phyloP scores from a whole-genome alignment of 2,329 filamentous ascomycete species.

The Macrophomina phaseolina region DNA sequence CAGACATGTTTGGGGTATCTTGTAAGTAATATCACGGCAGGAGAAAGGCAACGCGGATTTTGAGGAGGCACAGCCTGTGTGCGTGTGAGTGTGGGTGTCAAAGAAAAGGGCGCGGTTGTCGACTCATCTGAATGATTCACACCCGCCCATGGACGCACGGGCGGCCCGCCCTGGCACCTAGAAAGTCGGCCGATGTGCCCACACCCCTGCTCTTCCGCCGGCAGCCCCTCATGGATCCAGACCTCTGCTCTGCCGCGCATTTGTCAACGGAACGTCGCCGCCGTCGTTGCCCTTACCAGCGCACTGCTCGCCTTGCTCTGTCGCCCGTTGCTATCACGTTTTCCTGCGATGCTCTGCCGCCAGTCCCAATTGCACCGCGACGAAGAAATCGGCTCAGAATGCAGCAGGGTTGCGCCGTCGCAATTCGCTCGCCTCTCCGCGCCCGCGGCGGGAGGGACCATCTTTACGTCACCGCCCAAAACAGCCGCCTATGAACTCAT shows the following conservation, averaged over 20 bases:
- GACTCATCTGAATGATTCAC: slow-evolving; percentile 16
- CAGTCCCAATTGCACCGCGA: background rate
- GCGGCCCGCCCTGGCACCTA: background rate
- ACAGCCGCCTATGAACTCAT: slow-evolving; percentile 8
- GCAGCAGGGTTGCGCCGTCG: background rate
- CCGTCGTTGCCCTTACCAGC: background rate
- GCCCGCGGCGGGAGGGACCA: background rate
- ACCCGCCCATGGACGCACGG: slow-evolving; percentile 18
- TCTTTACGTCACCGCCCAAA: slow-evolving; percentile 11
- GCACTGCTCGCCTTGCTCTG: background rate
- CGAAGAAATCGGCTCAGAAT: background rate
- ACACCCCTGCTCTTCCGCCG: background rate
- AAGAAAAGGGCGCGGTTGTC: background rate
- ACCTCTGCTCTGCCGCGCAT: background rate
- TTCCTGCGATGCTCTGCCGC: background rate
- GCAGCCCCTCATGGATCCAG: background rate
- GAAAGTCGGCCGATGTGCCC: slow-evolving; percentile 10
- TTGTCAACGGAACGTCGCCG: background rate
- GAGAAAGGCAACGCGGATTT: background rate
- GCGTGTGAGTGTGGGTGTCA: background rate
- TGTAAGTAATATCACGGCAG: background rate
- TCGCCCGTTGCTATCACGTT: background rate
- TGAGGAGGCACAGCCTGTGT: background rate
- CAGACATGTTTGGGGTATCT: slow-evolving; percentile 15
- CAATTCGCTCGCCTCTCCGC: background rate